Conservation (phyloP, 2,329 filamentous ascomycete species). For the Orbilia ellipsospora region DNA sequence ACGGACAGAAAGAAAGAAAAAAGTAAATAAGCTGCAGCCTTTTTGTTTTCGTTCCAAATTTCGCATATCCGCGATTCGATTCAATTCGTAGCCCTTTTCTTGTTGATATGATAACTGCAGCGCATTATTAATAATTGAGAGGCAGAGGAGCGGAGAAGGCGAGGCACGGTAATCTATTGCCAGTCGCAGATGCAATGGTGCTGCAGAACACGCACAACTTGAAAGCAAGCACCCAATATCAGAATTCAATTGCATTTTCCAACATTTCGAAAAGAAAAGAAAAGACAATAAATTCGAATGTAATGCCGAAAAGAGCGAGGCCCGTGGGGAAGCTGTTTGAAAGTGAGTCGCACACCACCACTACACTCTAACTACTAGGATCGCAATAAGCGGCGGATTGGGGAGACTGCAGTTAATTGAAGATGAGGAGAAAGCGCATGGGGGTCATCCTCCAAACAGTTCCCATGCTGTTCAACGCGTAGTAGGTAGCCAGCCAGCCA, state of each 20-base stretch:
- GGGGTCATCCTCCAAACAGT: conserved; percentile 35
- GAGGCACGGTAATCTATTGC: conserved; percentile 44
- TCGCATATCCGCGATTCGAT: conserved; percentile 45
- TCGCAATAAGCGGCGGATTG: conserved; percentile 25
- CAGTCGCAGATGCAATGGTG: conserved; percentile 1
- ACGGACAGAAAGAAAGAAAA: conserved; percentile 24
- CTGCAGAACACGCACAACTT: conserved; percentile 6
- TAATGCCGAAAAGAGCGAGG: conserved; percentile 4
- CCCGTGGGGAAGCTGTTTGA: conserved; percentile 55
- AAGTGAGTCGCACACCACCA: conserved; percentile 50
- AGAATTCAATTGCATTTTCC: conserved; percentile 49
- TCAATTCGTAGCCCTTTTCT: conserved; percentile 1
- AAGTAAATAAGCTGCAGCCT: conserved; percentile 40
- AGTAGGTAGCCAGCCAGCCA: background rate
- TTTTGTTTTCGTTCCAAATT: conserved; percentile 31
- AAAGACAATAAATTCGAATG: background rate
- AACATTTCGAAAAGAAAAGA: conserved; percentile 11
- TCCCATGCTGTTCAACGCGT: conserved; percentile 23
- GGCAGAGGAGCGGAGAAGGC: conserved; percentile 26
- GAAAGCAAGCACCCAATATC: conserved; percentile 32
- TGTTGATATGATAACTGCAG: conserved; percentile 40
- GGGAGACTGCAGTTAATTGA: conserved; percentile 16
- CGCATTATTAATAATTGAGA: conserved; percentile 45
- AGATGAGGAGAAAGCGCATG: conserved; percentile 31
- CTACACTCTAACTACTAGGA: background rate